Conservation (phyloP, 139 green algal species). For the Asterochloris sp. region DNA sequence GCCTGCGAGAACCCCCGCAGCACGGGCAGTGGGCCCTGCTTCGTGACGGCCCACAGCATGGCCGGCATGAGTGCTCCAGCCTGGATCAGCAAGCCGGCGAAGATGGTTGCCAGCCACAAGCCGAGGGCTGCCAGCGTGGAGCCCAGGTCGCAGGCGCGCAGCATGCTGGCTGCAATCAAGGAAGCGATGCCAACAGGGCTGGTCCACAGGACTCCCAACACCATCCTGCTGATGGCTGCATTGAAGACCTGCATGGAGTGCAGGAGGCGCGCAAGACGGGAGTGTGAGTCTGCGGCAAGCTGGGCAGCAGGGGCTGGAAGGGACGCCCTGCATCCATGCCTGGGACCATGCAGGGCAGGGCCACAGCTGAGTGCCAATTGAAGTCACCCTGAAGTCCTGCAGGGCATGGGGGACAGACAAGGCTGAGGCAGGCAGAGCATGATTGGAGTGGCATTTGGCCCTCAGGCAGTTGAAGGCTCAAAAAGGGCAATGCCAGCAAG, state of each 20-base stretch:
- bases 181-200: conserved; percentile 47
- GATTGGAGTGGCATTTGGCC: no score
- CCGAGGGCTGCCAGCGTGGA: conserved; percentile 35
- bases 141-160: conserved; percentile 35
- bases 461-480: no score
- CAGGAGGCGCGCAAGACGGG: no score
- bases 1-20: conserved; percentile 26
- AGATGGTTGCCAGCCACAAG: conserved; percentile 47
- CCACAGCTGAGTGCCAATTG: no score
- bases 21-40: conserved; percentile 18
- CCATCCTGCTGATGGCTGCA: conserved; percentile 44
- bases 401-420: no score
- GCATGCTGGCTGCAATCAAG: conserved; percentile 43
- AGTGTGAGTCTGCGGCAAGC: no score
- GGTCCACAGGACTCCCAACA: conserved; percentile 39
- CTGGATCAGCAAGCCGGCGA: conserved; percentile 41
- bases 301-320: no score
- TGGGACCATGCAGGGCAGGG: no score
- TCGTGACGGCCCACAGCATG: conserved; percentile 31
- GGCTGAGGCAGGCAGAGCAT: no score
- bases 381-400: no score
- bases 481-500: no score
- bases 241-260: conserved; percentile 31
- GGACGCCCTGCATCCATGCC: no score
- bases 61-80: conserved; percentile 34